phyloP scores from a whole-genome alignment of 2,329 filamentous ascomycete species.

The Nemania bipapillata region DNA sequence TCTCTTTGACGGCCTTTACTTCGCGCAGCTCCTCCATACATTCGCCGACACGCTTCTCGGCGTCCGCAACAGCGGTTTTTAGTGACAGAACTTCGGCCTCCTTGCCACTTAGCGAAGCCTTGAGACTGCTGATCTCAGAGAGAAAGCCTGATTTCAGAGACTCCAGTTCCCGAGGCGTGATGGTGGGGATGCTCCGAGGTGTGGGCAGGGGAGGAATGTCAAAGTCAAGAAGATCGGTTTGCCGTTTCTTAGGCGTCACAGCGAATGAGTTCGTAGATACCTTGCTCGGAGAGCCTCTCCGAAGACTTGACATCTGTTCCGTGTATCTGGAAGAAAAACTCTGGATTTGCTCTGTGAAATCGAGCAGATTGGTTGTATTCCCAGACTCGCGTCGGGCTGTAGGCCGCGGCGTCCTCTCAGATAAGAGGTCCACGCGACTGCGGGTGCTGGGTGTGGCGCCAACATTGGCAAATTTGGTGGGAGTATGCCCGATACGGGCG shows the following conservation, averaged over 20 bases:
- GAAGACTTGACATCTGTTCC: slow-evolving; percentile 57
- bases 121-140: slow-evolving; percentile 93
- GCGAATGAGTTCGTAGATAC: slow-evolving; percentile 45
- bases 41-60: slow-evolving; percentile 90
- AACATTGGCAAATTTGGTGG: slow-evolving; percentile 62
- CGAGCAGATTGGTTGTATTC: slow-evolving; percentile 82
- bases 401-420: slow-evolving; percentile 53
- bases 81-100: slow-evolving; percentile 90
- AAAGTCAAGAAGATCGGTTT: slow-evolving; percentile 83
- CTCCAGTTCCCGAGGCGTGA: slow-evolving; percentile 92
- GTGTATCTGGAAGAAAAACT: slow-evolving; percentile 45
- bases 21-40: slow-evolving; percentile 85
- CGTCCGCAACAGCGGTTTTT: slow-evolving; percentile 87
- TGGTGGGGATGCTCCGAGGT: slow-evolving; percentile 86
- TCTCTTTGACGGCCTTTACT: slow-evolving; percentile 75
- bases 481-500: slow-evolving; percentile 75
- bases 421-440: slow-evolving; percentile 51
- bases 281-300: slow-evolving; percentile 59
- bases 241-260: slow-evolving; percentile 63
- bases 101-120: slow-evolving; percentile 88
- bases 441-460: slow-evolving; percentile 55
- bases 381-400: slow-evolving; percentile 56
- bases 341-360: slow-evolving; percentile 81
- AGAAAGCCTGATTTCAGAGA: slow-evolving; percentile 89
- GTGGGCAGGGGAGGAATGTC: slow-evolving; percentile 95